Percentiles rank a stretch among this genome's conserved stretches.
phyloP scores from a whole-genome alignment of 1,139 yeast genomes.

The Kodamaea alishanica region DNA sequence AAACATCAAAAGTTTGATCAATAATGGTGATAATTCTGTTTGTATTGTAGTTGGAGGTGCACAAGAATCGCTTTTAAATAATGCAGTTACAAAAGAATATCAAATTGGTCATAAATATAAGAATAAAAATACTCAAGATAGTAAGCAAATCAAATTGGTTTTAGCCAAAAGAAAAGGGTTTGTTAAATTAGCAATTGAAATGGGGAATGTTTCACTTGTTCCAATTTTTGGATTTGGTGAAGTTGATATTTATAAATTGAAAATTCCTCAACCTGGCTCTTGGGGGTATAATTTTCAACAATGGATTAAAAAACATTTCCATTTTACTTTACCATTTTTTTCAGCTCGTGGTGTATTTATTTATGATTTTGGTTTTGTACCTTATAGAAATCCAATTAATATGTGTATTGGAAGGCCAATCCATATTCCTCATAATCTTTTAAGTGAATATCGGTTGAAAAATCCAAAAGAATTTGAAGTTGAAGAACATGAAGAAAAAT shows the following conservation, averaged over 20 bases:
- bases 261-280: conserved; percentile 53
- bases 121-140: conserved; percentile 33
- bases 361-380: conserved; percentile 87
- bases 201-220: conserved; percentile 74
- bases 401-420: conserved; percentile 84
- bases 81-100: conserved; percentile 34
- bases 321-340: conserved; percentile 87
- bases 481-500: conserved; percentile 8
- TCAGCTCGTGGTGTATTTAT: conserved; percentile 92
- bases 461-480: conserved; percentile 25
- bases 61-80: conserved; percentile 69
- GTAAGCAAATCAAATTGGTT: conserved; percentile 46
- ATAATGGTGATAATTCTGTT: conserved; percentile 66
- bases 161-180: conserved; percentile 82
- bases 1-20: conserved; percentile 64
- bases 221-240: conserved; percentile 95
- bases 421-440: conserved; percentile 50
- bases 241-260: conserved; percentile 69
- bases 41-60: conserved; percentile 96
- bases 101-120: conserved; percentile 49
- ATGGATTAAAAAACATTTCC: conserved; percentile 65
- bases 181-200: conserved; percentile 76
- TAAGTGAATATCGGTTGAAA: conserved; percentile 28
- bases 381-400: conserved; percentile 77
- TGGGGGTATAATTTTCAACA: conserved; percentile 55